These are phyloP conservation scores for Pseudogymnoascus sp. DNA, from an alignment of 2,329 filamentous ascomycete species.

Conservation along the genomic window DNA sequence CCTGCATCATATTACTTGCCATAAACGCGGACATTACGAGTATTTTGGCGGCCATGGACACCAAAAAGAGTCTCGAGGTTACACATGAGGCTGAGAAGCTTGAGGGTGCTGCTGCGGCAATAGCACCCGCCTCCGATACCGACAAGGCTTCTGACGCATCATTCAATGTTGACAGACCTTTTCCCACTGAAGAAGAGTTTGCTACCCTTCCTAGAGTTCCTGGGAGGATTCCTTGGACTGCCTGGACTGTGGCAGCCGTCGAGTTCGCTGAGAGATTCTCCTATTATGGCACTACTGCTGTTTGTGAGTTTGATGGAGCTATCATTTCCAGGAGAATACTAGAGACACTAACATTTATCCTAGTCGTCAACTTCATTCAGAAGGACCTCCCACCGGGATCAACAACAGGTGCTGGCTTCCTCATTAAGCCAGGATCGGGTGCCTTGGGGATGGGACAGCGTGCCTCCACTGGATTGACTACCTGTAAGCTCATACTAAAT, in stretches of 20 bases:
- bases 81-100: constrained; percentile 13
- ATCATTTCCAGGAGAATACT: constrained; percentile 6
- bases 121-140: neutral
- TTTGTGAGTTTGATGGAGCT: constrained; percentile 41
- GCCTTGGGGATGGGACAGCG: constrained; percentile 39
- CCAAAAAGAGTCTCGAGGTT: constrained; percentile 15
- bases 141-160: constrained; percentile 10
- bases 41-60: constrained; percentile 11
- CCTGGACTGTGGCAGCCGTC: constrained; percentile 63
- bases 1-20: neutral
- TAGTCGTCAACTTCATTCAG: constrained; percentile 8
- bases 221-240: constrained; percentile 54
- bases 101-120: neutral
- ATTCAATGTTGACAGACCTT: constrained; percentile 9
- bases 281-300: constrained; percentile 63
- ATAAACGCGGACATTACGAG: neutral
- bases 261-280: constrained; percentile 69
- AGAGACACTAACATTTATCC: constrained; percentile 16
- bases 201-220: constrained; percentile 53
- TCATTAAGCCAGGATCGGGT: constrained; percentile 31
- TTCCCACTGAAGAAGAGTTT: constrained; percentile 54
- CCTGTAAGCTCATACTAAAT: constrained; percentile 21
- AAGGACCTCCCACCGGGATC: neutral
- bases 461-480: constrained; percentile 40
- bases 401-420: constrained; percentile 37